phyloP scores from a whole-genome alignment of 257 asterid genomes.

The Primulina huaijiensis region DNA sequence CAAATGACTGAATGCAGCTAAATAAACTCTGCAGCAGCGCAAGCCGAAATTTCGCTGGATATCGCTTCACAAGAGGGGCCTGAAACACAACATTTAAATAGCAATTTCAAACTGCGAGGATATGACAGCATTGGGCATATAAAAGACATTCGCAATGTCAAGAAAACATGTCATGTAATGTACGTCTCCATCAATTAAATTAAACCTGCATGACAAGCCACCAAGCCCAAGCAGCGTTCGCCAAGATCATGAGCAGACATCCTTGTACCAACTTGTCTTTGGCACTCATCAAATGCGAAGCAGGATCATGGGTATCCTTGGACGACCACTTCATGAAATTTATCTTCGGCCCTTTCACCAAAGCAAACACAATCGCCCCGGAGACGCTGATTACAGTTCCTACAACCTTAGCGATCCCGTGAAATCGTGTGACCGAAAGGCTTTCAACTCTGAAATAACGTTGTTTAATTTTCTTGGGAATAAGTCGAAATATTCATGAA shows the following conservation, averaged over 20 bases:
- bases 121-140: too few relatives aligned
- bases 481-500: background rate
- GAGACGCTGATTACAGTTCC: constrained; percentile 45
- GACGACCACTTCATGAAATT: constrained; percentile 38
- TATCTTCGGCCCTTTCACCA: constrained; percentile 56
- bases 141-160: too few relatives aligned
- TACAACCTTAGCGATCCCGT: constrained; percentile 42
- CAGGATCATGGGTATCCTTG: background rate
- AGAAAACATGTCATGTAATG: too few relatives aligned
- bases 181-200: background rate
- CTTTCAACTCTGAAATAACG: constrained; percentile 43
- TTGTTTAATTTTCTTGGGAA: background rate
- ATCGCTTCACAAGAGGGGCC: constrained; percentile 52
- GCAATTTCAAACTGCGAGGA: too few relatives aligned
- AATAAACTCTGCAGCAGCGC: constrained; percentile 55
- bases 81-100: constrained; percentile 2
- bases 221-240: constrained; percentile 51
- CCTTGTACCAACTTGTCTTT: constrained; percentile 49
- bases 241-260: constrained; percentile 48
- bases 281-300: constrained; percentile 8
- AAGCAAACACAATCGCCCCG: constrained; percentile 62
- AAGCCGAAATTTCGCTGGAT: constrained; percentile 53
- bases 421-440: constrained; percentile 34
- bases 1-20: constrained; percentile 57
- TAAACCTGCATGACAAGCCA: constrained; percentile 66